Percentiles rank a stretch among this genome's conserved stretches.
These are phyloP conservation scores for Secale cereale DNA, from an alignment of 176 grass and related monocot species.

Conservation along the genomic window DNA sequence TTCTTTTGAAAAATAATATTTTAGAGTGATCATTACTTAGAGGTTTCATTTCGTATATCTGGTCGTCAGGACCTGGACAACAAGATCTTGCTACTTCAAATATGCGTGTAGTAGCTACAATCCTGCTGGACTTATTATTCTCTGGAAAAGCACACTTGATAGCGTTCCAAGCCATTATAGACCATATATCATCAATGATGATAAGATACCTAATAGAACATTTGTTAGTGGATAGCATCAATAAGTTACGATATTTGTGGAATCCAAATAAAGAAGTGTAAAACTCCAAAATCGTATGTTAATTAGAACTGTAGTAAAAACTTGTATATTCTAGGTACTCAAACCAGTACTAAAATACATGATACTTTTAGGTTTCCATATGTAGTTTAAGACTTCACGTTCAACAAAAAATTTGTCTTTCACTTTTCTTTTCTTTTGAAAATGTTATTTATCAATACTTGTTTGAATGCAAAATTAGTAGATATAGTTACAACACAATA, in stretches of 20 bases:
- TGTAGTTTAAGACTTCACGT: too few species aligned
- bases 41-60: background rate
- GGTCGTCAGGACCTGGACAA: background rate
- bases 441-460: too few species aligned
- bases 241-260: background rate
- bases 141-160: background rate
- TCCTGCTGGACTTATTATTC: background rate
- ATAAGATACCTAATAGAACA: background rate
- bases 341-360: too few species aligned
- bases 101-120: background rate
- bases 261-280: too few species aligned
- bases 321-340: too few species aligned
- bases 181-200: background rate
- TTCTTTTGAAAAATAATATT: background rate
- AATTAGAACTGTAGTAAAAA: too few species aligned
- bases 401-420: too few species aligned
- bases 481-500: too few species aligned
- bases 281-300: too few species aligned
- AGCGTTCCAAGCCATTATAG: background rate
- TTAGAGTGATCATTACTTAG: background rate
- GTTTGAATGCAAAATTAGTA: too few species aligned
- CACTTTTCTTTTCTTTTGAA: too few species aligned
- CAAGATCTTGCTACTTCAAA: background rate
- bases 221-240: background rate
- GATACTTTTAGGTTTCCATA: too few species aligned